A percentile compares a stretch with the other conserved stretches of the same genome.
These are phyloP conservation scores for Saccharomycopsis phalli DNA, from an alignment of 1,139 yeast species.

Conservation along the genomic window DNA sequence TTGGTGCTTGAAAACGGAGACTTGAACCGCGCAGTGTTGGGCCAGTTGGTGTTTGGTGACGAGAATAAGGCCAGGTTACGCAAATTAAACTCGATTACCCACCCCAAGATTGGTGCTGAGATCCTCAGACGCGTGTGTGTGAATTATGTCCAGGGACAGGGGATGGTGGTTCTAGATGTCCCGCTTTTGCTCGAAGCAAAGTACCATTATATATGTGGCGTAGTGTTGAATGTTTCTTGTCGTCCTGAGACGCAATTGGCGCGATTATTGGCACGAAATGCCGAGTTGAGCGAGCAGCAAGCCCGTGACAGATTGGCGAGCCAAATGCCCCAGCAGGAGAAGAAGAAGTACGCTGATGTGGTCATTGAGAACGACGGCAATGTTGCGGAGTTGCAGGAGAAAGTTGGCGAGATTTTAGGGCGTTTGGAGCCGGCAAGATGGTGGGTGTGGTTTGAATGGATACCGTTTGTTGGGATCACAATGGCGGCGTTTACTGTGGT, in stretches of 20 bases:
- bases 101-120: slow-evolving; percentile 76
- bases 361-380: slow-evolving; percentile 58
- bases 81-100: slow-evolving; percentile 67
- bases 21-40: slow-evolving; percentile 67
- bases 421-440: slow-evolving; percentile 1
- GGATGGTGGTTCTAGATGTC: slow-evolving; percentile 71
- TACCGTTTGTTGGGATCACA: slow-evolving; percentile 9
- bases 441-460: slow-evolving; percentile 1
- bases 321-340: slow-evolving; percentile 61
- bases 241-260: slow-evolving; percentile 46
- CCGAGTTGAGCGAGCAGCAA: slow-evolving; percentile 55
- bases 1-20: slow-evolving; percentile 43
- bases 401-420: slow-evolving; percentile 31
- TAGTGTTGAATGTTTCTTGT: slow-evolving; percentile 62
- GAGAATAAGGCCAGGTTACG: slow-evolving; percentile 30
- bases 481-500: no score
- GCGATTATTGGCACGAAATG: slow-evolving; percentile 59
- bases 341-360: slow-evolving; percentile 53
- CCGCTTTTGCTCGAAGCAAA: slow-evolving; percentile 83
- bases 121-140: slow-evolving; percentile 48
- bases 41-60: slow-evolving; percentile 69
- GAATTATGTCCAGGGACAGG: slow-evolving; percentile 32
- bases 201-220: slow-evolving; percentile 56
- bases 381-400: slow-evolving; percentile 38
- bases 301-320: slow-evolving; percentile 64